Percentiles rank a stretch among this genome's conserved stretches.
phyloP scores from a whole-genome alignment of 1,284 basidiomycete species.

The Ganoderma boninense region DNA sequence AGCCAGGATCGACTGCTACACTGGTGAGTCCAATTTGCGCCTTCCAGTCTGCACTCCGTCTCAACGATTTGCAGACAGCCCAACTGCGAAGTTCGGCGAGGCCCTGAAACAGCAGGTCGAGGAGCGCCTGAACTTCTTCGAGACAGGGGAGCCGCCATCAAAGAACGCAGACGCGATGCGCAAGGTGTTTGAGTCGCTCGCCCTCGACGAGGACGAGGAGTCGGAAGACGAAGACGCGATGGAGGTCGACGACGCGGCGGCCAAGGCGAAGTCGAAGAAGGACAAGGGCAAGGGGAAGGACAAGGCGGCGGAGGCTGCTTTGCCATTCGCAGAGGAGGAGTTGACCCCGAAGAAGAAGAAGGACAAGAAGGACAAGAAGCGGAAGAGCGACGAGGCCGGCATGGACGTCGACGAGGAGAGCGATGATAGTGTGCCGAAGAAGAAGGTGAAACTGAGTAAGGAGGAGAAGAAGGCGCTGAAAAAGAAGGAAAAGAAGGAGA shows the following conservation, averaged over 20 bases:
- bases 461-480: constrained; percentile 59
- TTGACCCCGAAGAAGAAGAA: constrained; percentile 68
- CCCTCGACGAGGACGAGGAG: constrained; percentile 71
- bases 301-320: constrained; percentile 72
- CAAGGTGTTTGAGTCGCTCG: constrained; percentile 86
- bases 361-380: constrained; percentile 77
- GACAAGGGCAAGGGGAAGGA: constrained; percentile 67
- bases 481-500: constrained; percentile 75
- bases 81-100: constrained; percentile 94
- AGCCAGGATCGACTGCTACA: constrained; percentile 97
- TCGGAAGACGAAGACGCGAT: constrained; percentile 57
- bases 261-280: constrained; percentile 60
- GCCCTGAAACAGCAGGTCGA: constrained; percentile 95
- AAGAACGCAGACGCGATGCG: constrained; percentile 92
- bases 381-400: constrained; percentile 72
- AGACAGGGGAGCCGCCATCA: constrained; percentile 83
- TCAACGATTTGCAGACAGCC: constrained; percentile 66
- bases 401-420: constrained; percentile 55
- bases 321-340: constrained; percentile 56
- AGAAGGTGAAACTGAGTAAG: constrained; percentile 81
- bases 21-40: constrained; percentile 59
- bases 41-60: neutral
- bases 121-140: constrained; percentile 95
- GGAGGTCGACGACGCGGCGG: constrained; percentile 62
- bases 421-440: constrained; percentile 59